Conservation (phyloP, 306 rosid genomes). For the Glycine tomentella region DNA sequence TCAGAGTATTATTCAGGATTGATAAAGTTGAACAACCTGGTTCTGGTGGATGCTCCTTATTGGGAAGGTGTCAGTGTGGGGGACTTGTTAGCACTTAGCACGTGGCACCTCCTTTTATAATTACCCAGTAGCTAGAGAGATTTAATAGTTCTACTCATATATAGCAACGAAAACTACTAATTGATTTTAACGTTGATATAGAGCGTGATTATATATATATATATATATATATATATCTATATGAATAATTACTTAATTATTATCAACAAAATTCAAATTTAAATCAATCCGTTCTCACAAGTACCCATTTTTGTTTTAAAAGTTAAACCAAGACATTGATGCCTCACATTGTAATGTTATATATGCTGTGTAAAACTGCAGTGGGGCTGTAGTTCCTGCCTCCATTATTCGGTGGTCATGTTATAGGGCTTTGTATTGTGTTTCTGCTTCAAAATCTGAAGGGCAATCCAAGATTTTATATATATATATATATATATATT, state of each 20-base stretch:
- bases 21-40: slow-evolving; percentile 26
- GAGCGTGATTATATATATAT: neutral
- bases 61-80: slow-evolving; percentile 36
- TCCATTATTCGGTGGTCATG: neutral
- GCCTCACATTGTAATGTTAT: neutral
- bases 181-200: neutral
- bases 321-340: neutral
- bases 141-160: neutral
- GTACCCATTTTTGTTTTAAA: neutral
- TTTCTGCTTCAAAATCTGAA: slow-evolving; percentile 1
- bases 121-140: neutral
- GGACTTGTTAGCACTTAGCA: neutral
- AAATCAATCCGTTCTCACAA: neutral
- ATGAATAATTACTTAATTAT: neutral
- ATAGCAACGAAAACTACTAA: neutral
- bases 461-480: slow-evolving; percentile 24
- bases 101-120: neutral
- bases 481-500: too few relatives aligned
- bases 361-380: slow-evolving; percentile 16
- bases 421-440: too few relatives aligned
- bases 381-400: neutral
- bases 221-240: neutral
- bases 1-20: neutral
- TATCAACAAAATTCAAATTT: neutral
- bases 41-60: slow-evolving; percentile 14